Conservation (phyloP, 495 filamentous ascomycete genomes). For the Saxophila tyrrhenica region DNA sequence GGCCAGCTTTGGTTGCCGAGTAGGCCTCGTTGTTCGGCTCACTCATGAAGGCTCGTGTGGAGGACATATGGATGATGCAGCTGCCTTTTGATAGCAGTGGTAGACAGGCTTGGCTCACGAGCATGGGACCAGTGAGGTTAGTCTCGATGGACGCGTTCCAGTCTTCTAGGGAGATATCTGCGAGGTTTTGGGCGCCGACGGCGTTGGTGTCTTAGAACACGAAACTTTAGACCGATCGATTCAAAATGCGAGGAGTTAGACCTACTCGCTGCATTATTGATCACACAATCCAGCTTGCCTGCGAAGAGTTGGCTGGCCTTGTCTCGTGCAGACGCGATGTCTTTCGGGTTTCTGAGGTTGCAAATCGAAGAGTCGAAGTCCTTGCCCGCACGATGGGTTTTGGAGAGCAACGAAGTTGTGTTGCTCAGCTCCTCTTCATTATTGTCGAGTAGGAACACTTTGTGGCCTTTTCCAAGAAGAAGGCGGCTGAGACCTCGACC, state of each 20-base stretch:
- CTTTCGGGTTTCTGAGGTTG: constrained; percentile 12
- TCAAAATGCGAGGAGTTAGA: neutral
- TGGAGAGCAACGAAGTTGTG: neutral
- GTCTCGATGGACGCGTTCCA: constrained; percentile 18
- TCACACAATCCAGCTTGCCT: constrained; percentile 14
- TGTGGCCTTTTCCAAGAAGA: constrained; percentile 20
- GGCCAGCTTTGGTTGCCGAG: constrained; percentile 21
- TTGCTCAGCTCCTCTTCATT: constrained; percentile 13
- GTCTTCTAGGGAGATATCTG: constrained; percentile 11
- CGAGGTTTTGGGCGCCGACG: constrained; percentile 7
- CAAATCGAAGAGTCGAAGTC: constrained; percentile 5
- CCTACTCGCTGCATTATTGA: constrained; percentile 18
- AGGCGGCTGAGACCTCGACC: constrained; percentile 23
- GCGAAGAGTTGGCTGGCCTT: constrained; percentile 9
- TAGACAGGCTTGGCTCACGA: constrained; percentile 16
- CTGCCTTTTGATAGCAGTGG: constrained; percentile 11
- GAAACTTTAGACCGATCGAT: neutral
- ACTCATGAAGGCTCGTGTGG: constrained; percentile 24
- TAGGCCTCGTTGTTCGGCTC: constrained; percentile 24
- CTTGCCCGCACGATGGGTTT: neutral
- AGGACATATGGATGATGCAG: constrained; percentile 26
- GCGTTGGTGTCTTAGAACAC: constrained; percentile 5
- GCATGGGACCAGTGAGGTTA: constrained; percentile 18
- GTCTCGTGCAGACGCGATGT: constrained; percentile 2
- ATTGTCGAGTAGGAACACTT: constrained; percentile 21